These are phyloP conservation scores for Fusarium verrucosum DNA, from an alignment of 2,329 filamentous ascomycete species.

Conservation along the genomic window DNA sequence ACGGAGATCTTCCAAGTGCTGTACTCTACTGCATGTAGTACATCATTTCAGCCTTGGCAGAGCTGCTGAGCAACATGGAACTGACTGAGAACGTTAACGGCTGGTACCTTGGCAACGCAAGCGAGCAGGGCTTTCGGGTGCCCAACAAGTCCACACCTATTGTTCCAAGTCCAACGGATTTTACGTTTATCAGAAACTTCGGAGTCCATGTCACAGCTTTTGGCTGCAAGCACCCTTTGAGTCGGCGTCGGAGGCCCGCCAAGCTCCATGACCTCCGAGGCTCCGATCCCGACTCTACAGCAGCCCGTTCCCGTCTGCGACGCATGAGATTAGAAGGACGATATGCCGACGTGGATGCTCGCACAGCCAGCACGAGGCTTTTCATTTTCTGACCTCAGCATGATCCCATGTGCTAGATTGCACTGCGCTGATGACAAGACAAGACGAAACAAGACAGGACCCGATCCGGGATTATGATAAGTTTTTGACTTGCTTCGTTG, in stretches of 20 bases:
- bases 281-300: constrained; percentile 5
- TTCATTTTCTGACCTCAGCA: constrained; percentile 22
- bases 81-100: constrained; percentile 25
- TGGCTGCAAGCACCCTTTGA: constrained; percentile 14
- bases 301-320: neutral
- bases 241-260: constrained; percentile 6
- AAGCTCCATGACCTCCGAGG: constrained; percentile 20
- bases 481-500: neutral
- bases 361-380: constrained; percentile 1
- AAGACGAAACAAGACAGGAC: constrained; percentile 26
- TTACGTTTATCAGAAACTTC: neutral
- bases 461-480: constrained; percentile 4
- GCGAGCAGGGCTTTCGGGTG: constrained; percentile 21
- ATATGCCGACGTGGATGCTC: constrained; percentile 26
- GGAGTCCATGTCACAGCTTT: neutral
- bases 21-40: neutral
- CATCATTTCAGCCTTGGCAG: constrained; percentile 31
- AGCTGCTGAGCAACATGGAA: constrained; percentile 33
- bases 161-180: constrained; percentile 18
- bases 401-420: constrained; percentile 9
- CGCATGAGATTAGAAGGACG: constrained; percentile 35
- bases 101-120: constrained; percentile 37
- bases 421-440: constrained; percentile 5
- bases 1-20: constrained; percentile 1
- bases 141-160: constrained; percentile 28